Conservation (phyloP, 2,329 filamentous ascomycete genomes). For the Ambrosiella cleistominuta region DNA sequence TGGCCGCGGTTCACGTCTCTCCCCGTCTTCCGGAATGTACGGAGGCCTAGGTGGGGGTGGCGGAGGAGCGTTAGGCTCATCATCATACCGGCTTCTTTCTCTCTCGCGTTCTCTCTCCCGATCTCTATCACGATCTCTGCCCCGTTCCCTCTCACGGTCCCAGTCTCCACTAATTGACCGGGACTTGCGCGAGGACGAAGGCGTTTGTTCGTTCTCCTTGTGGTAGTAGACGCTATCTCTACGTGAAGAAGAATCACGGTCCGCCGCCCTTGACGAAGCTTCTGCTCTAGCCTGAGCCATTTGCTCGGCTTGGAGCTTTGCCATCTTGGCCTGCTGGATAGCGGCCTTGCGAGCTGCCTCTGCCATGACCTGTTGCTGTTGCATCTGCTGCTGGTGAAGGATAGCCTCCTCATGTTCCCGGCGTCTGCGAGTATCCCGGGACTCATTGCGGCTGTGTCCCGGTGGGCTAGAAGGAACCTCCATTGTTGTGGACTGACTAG, state of each 20-base stretch:
- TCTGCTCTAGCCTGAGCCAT: constrained; percentile 2
- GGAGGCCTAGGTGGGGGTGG: constrained; percentile 10
- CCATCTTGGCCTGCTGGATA: constrained; percentile 5
- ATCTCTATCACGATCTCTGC: background rate
- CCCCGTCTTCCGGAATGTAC: constrained; percentile 2
- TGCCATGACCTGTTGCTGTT: background rate
- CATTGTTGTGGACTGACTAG: background rate
- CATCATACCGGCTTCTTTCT: constrained; percentile 2
- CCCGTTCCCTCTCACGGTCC: background rate
- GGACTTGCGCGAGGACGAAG: constrained; percentile 4
- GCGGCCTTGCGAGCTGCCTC: constrained; percentile 1
- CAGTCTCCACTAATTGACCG: constrained; percentile 3
- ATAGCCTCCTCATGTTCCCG: background rate
- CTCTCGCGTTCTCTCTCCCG: background rate
- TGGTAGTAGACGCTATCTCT: constrained; percentile 8
- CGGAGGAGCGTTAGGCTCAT: constrained; percentile 6
- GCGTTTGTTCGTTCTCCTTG: constrained; percentile 4
- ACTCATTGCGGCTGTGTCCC: constrained; percentile 1
- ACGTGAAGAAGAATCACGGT: constrained; percentile 4
- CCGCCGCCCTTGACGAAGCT: background rate
- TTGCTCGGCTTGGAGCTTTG: constrained; percentile 4
- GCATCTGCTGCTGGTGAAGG: background rate
- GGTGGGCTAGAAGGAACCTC: background rate
- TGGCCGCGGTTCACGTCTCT: constrained; percentile 10
- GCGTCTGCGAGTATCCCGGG: background rate